Base-by-base conservation (phyloP, 331 rosid genomes). In the Telfairia occidentalis region DNA sequence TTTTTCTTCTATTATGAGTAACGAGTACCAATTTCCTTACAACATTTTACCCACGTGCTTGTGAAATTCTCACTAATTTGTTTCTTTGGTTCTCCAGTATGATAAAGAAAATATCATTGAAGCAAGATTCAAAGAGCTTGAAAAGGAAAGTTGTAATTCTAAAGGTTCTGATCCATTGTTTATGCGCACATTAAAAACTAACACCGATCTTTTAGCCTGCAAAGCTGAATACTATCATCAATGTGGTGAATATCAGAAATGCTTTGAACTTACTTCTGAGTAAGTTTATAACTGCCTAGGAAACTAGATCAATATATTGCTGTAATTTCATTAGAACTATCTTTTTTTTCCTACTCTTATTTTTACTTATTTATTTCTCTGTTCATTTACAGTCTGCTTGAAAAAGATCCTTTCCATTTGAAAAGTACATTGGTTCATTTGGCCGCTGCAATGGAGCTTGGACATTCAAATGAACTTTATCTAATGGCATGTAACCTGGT, bases 391-490 rank as follows among this genome's bases (percentile, higher is more conserved):
- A 92, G 97, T 74, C 75, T 95, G 78, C 97, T 95, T 70, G 97
- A 95, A 85, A 95, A 88, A 84, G 97, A 95, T 73, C 92, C 90
- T 59, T 95, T 95, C 83, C 97, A 90, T 89, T 75, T 90, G 67
- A 95, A 95, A 83, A 84, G 90, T 82, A 95, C 97, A 15, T 78
- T 89, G 82, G 93, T 95, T 84, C 99, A 92, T 85, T 84, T 95
- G 80, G 97, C 92, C 26, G 96, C 99, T 75, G 93, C 99, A 16
- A 90, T 90, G 90, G 97, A 95, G 84, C 96, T 87, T 87, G 99
- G 96, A 21, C 85, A 95, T 74, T 95, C 96, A 67, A 95, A 95
- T 85, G 99, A 95, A 81, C 97, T 95, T 38, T 95, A 95, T 87
- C 83, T 95, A 76, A 86, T 91, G 99, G 90, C 99, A 57, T 92